A percentile compares a stretch with the other conserved stretches of the same genome.
Evolutionary conservation across 31 red algal genomes (phyloP).

Genomic region (Porphyra umbilicalis): DNA sequence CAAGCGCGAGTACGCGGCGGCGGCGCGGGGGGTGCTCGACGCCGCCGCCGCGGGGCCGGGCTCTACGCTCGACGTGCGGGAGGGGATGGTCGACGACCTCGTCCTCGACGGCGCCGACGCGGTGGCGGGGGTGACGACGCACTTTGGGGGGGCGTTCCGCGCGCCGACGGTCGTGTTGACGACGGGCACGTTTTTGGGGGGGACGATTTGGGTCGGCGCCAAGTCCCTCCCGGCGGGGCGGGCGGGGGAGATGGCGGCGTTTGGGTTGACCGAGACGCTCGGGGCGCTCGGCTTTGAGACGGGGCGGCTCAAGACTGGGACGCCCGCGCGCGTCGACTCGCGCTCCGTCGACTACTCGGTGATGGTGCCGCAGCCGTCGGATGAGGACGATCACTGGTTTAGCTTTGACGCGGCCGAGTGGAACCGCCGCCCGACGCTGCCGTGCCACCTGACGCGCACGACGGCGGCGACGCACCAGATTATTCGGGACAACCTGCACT

Average conservation of each 20-base stretch:
- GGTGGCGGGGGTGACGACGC: slow-evolving; percentile 83
- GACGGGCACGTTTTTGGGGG: slow-evolving; percentile 92
- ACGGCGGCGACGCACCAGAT: slow-evolving; percentile 77
- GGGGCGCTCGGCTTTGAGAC: slow-evolving; percentile 69
- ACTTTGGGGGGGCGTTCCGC: slow-evolving; percentile 72
- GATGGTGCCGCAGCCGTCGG: slow-evolving; percentile 81
- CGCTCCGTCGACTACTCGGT: slow-evolving; percentile 73
- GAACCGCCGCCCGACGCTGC: slow-evolving; percentile 46
- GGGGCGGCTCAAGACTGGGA: slow-evolving; percentile 90
- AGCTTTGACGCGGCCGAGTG: slow-evolving; percentile 82
- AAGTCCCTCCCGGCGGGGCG: slow-evolving; percentile 87
- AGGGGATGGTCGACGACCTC: slow-evolving; percentile 82
- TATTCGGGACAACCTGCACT: slow-evolving; percentile 88
- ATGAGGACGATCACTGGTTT: slow-evolving; percentile 91
- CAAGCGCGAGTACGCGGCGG: slow-evolving; percentile 74
- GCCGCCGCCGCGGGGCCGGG: slow-evolving; percentile 6
- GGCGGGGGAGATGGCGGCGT: slow-evolving; percentile 76
- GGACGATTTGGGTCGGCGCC: slow-evolving; percentile 90
- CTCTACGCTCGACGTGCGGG: slow-evolving; percentile 43
- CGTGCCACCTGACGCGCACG: slow-evolving; percentile 90
- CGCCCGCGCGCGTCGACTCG: slow-evolving; percentile 82
- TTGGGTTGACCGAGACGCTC: slow-evolving; percentile 84
- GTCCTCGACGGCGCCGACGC: slow-evolving; percentile 62
- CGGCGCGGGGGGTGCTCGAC: slow-evolving; percentile 72
- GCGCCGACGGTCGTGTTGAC: slow-evolving; percentile 75